These are phyloP conservation scores for Eremomyces bilateralis DNA, from an alignment of 495 filamentous ascomycete genomes.

Conservation along the genomic window DNA sequence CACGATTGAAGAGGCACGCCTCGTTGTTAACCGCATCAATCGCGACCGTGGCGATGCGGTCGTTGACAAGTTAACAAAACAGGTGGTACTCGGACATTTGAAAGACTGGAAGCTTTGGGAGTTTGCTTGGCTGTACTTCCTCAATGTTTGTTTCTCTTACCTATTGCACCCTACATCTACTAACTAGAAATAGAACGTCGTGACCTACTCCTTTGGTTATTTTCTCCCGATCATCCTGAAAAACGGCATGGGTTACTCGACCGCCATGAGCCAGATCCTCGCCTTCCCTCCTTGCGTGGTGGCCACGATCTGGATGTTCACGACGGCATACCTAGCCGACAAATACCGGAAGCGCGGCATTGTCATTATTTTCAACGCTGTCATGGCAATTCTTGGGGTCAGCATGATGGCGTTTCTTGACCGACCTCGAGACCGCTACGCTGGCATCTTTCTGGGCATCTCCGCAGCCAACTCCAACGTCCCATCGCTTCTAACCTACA, in stretches of 20 bases:
- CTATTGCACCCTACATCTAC: too few relatives aligned
- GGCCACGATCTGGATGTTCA: background rate
- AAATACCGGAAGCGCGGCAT: background rate
- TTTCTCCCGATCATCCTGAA: slow-evolving; percentile 4
- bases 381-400: background rate
- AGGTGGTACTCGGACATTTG: background rate
- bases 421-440: background rate
- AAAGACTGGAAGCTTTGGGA: slow-evolving; percentile 3
- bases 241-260: slow-evolving; percentile 3
- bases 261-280: background rate
- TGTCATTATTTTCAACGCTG: background rate
- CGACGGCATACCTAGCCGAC: background rate
- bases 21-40: background rate
- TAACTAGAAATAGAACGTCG: background rate
- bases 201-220: background rate
- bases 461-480: background rate
- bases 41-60: slow-evolving; percentile 1
- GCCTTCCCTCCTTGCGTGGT: slow-evolving; percentile 1
- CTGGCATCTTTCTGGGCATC: slow-evolving; percentile 1
- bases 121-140: background rate
- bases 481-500: slow-evolving; percentile 1
- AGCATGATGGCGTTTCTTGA: background rate
- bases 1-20: background rate
- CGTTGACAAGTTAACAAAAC: background rate
- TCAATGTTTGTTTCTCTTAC: slow-evolving; percentile 1